Evolutionary conservation across 108 stramenopile genomes (phyloP).

Genomic region (Poteriospumella lacustris): DNA sequence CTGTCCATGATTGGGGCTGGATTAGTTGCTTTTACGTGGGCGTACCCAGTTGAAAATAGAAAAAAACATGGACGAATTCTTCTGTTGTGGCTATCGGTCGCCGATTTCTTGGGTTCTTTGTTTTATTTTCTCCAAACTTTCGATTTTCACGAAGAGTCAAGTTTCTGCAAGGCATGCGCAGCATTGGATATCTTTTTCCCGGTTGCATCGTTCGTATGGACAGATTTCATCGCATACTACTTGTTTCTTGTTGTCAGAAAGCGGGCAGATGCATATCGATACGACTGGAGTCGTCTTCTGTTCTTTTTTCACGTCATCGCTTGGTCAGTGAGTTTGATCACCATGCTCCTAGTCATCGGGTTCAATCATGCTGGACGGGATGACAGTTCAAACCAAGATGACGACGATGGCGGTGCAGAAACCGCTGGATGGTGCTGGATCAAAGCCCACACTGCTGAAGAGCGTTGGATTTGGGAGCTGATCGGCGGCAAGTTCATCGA

Average conservation of each 20-base stretch:
- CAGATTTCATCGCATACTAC: conserved; percentile 28
- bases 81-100: background rate
- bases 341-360: background rate
- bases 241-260: background rate
- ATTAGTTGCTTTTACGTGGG: background rate
- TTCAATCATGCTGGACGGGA: conserved; percentile 20
- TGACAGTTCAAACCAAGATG: background rate
- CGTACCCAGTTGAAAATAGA: background rate
- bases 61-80: conserved; percentile 11
- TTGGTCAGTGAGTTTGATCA: background rate
- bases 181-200: conserved; percentile 25
- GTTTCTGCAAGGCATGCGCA: conserved; percentile 3
- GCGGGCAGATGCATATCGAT: background rate
- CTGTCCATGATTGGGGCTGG: background rate
- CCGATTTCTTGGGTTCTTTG: background rate
- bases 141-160: background rate
- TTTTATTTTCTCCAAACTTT: background rate
- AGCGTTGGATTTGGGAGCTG: background rate
- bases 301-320: background rate
- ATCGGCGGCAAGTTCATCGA: conserved; percentile 23
- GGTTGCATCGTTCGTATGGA: conserved; percentile 26
- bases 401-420: background rate
- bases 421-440: conserved; percentile 20
- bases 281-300: background rate
- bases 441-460: background rate